Base-by-base conservation (phyloP, 495 filamentous ascomycete genomes). In the Lentithecium fluviatile region DNA sequence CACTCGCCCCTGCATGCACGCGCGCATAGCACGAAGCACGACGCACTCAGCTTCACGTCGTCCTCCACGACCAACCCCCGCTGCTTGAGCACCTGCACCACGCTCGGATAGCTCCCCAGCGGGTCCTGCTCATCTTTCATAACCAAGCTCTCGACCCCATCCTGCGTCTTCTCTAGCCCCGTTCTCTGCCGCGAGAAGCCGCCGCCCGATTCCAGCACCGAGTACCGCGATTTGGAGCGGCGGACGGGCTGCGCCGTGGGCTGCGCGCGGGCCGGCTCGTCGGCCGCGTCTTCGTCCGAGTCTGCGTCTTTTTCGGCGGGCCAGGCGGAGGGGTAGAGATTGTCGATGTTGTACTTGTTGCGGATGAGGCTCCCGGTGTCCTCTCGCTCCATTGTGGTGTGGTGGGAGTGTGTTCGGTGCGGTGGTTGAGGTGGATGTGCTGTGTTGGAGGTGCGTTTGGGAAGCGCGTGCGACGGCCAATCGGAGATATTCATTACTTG, bases 61-160 rank as follows among this genome's bases (percentile, higher is more conserved):
- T 97, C 89, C 63, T 96, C 89, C n/a, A 96, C 78, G 0, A 86
- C 85, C 32, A 97, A 70, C 0, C 92, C 91, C 47, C 84, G 75
- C 56, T 86, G 81, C 67, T 85, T 85, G 36, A 98, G 76, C 11
- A 88, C 79, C 62, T 86, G 80, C 58, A 96, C 84, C n/a, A 98
- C 91, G 68, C 89, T 95, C 48, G 89, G 85, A 0, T 85, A 80
- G 11, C 80, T 80, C 0, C 94, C 94, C 43, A 98, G 74, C 1
- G 94, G 91, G 71, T 98, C 94, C 0, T 90, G 84, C 71, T 98
- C 94, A 70, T 98, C 94, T 64, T 85, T 84, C 69, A 90, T 89
- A 17, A 91, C 87, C 46, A 91, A 70, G 66, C 86, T 93, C 63
- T 89, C 87, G 43, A 87, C 78, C 25, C 81, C 82, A 67, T 86